Evolutionary conservation across 2,329 filamentous ascomycete species (phyloP).

Genomic region (Phialophora expanda): DNA sequence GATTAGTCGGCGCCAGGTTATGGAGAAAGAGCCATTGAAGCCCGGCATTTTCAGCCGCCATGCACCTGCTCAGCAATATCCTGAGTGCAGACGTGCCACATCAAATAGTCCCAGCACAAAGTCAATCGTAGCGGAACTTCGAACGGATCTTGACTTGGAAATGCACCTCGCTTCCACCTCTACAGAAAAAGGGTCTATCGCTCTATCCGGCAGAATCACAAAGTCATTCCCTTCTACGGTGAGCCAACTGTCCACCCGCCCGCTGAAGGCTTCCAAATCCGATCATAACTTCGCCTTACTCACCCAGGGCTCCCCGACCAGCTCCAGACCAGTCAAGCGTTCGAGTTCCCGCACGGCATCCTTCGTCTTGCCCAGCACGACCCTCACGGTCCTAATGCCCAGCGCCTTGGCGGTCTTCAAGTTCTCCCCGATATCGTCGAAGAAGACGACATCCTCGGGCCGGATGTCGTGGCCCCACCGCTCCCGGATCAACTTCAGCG

Average conservation of each 20-base stretch:
- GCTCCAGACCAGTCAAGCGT: slow-evolving; percentile 68
- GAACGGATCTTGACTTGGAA: background rate
- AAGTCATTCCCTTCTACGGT: background rate
- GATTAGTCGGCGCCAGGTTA: no score
- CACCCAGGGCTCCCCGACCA: slow-evolving; percentile 55
- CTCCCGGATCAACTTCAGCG: slow-evolving; percentile 69
- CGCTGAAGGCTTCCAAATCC: background rate
- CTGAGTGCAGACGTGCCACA: background rate
- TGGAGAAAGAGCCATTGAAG: no score
- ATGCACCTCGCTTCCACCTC: background rate
- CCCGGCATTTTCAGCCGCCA: no score
- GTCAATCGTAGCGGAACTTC: background rate
- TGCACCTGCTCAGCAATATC: no score
- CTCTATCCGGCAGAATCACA: background rate
- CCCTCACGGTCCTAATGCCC: slow-evolving; percentile 85
- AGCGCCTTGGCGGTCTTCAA: slow-evolving; percentile 75
- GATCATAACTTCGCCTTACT: slow-evolving; percentile 5
- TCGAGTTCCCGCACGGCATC: slow-evolving; percentile 86
- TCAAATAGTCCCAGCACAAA: background rate
- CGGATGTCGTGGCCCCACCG: slow-evolving; percentile 61
- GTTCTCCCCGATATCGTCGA: slow-evolving; percentile 95
- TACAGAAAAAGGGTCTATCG: background rate
- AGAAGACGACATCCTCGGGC: slow-evolving; percentile 75
- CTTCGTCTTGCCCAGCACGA: slow-evolving; percentile 74
- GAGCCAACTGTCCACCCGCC: no score